A percentile compares a stretch with the other conserved stretches of the same genome.
These are phyloP conservation scores for Nakazawaea anatomiae DNA, from an alignment of 805 yeast species.

Conservation along the genomic window DNA sequence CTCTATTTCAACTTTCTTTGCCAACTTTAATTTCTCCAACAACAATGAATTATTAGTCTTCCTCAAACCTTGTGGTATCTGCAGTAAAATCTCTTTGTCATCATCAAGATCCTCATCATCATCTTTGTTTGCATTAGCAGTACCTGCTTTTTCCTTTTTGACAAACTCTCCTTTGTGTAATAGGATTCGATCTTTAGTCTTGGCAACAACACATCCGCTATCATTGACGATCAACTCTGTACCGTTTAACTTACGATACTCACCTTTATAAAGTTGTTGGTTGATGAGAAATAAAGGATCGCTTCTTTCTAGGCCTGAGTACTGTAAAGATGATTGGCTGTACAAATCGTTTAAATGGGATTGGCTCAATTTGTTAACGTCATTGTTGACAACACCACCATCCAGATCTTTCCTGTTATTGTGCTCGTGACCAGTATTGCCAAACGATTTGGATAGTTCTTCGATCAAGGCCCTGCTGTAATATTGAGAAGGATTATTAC, in stretches of 20 bases:
- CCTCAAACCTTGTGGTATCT: slow-evolving; percentile 1
- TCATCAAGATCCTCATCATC: neutral
- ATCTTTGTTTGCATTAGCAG: neutral
- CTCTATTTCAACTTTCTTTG: neutral
- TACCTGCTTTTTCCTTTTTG: neutral
- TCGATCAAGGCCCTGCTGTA: slow-evolving; percentile 2
- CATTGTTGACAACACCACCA: neutral
- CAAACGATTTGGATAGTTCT: slow-evolving; percentile 1
- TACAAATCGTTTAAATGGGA: slow-evolving; percentile 1
- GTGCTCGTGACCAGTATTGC: neutral
- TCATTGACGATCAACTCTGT: slow-evolving; percentile 45
- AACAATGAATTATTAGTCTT: slow-evolving; percentile 3
- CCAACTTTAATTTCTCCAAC: slow-evolving; percentile 1
- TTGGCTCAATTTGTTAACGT: neutral
- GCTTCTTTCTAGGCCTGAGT: slow-evolving; percentile 49
- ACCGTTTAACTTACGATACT: slow-evolving; percentile 76
- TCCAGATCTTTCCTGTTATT: neutral
- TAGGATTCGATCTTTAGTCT: slow-evolving; percentile 23
- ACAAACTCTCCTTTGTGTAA: slow-evolving; percentile 25
- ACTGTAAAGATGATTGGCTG: slow-evolving; percentile 29
- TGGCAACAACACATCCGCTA: slow-evolving; percentile 25
- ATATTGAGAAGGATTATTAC: neutral
- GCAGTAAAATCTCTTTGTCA: neutral
- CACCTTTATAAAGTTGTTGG: slow-evolving; percentile 59
- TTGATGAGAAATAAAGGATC: slow-evolving; percentile 56